Conservation (phyloP, 768 basidiomycete genomes). For the Brasilioporus rufonigricans region DNA sequence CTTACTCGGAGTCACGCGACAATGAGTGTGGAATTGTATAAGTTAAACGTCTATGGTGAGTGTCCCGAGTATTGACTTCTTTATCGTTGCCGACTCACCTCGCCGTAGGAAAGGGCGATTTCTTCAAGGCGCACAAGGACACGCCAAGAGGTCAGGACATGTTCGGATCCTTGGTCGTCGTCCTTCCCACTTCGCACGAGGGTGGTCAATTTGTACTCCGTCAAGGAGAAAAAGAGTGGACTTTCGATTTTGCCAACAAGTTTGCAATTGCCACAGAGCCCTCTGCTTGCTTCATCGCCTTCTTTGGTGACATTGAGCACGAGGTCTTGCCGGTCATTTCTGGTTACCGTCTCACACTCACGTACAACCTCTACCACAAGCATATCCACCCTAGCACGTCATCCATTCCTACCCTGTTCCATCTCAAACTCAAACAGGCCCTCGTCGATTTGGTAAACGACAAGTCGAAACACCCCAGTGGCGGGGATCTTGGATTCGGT, state of each 20-base stretch:
- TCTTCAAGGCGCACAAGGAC: constrained; percentile 12
- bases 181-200: constrained; percentile 39
- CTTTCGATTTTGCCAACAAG: neutral
- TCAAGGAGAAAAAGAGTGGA: constrained; percentile 4
- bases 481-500: constrained; percentile 15
- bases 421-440: neutral
- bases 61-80: no score
- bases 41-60: constrained; percentile 48
- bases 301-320: constrained; percentile 44
- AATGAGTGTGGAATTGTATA: constrained; percentile 36
- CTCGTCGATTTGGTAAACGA: neutral
- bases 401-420: neutral
- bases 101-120: constrained; percentile 2
- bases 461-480: neutral
- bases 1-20: neutral
- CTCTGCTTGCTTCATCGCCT: constrained; percentile 39
- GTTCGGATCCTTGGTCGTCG: constrained; percentile 52
- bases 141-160: constrained; percentile 40
- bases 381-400: neutral
- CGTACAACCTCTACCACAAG: constrained; percentile 37
- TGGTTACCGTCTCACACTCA: constrained; percentile 44
- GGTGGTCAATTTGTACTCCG: constrained; percentile 14
- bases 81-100: neutral
- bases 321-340: constrained; percentile 42
- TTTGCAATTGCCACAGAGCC: neutral